These are phyloP conservation scores for Aspergillus wentii DNA, from an alignment of 495 filamentous ascomycete species.

Conservation along the genomic window DNA sequence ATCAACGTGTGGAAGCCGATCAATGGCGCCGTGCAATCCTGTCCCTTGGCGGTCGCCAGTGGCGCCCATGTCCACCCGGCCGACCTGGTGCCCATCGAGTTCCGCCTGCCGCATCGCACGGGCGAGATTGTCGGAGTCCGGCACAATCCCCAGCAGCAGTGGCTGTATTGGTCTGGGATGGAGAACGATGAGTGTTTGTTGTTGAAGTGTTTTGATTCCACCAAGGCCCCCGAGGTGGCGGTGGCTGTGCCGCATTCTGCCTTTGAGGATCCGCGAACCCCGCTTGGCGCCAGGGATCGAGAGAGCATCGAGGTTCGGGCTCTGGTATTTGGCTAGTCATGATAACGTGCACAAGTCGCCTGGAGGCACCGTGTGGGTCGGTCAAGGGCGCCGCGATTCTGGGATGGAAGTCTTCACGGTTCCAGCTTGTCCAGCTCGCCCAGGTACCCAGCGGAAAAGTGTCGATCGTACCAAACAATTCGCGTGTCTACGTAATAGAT, in stretches of 20 bases:
- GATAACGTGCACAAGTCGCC: too few relatives aligned
- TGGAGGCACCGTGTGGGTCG: too few relatives aligned
- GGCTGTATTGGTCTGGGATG: constrained; percentile 76
- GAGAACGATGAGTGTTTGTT: constrained; percentile 66
- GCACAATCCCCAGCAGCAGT: constrained; percentile 55
- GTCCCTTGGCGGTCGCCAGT: constrained; percentile 68
- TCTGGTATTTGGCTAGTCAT: constrained; percentile 75
- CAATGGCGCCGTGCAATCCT: constrained; percentile 62
- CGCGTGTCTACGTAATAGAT: too few relatives aligned
- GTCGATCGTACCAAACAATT: too few relatives aligned
- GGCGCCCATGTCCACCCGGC: constrained; percentile 51
- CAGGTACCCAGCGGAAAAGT: too few relatives aligned
- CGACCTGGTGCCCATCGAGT: constrained; percentile 67
- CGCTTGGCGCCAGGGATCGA: constrained; percentile 48
- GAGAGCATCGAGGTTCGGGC: constrained; percentile 87
- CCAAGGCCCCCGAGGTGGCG: constrained; percentile 45
- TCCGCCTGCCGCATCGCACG: constrained; percentile 63
- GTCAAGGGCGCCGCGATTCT: too few relatives aligned
- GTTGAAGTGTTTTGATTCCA: constrained; percentile 77
- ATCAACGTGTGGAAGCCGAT: constrained; percentile 88
- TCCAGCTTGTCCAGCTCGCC: too few relatives aligned
- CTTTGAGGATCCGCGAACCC: constrained; percentile 68
- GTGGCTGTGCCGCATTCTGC: constrained; percentile 73
- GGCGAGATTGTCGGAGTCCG: constrained; percentile 70
- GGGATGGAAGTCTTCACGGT: too few relatives aligned